Percentiles rank a stretch among this genome's conserved stretches.
These are phyloP conservation scores for Euphrasia arctica DNA, from an alignment of 305 asterid genomes.

Conservation along the genomic window DNA sequence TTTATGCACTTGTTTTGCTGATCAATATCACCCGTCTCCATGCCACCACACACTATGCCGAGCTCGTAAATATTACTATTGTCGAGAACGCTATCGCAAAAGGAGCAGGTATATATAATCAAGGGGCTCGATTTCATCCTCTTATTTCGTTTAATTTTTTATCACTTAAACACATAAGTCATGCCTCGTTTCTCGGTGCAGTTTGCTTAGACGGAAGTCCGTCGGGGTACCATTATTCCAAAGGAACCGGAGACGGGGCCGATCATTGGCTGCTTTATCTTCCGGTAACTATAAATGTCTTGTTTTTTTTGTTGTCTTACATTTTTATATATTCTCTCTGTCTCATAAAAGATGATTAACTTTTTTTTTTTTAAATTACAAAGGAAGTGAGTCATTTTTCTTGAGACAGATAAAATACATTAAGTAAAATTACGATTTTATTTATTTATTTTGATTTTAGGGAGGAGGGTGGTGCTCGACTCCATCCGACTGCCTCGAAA, in stretches of 20 bases:
- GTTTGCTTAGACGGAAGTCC: constrained; percentile 43
- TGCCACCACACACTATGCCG: no score
- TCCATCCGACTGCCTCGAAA: neutral
- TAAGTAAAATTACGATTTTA: neutral
- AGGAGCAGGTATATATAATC: constrained; percentile 30
- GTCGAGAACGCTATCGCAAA: constrained; percentile 16
- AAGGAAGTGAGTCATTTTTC: no score
- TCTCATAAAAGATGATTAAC: no score
- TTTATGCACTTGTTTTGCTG: no score
- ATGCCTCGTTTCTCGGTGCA: neutral
- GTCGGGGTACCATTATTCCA: constrained; percentile 25
- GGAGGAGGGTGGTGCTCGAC: constrained; percentile 35
- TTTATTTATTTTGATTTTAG: constrained; percentile 12
- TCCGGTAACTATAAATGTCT: constrained; percentile 10
- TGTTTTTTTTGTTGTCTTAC: neutral
- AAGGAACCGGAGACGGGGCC: constrained; percentile 30
- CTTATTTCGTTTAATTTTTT: neutral
- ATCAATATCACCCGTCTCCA: no score
- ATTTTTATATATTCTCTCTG: neutral
- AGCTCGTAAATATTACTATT: constrained; percentile 13
- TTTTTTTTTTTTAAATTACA: no score
- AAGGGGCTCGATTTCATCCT: neutral
- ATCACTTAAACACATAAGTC: neutral
- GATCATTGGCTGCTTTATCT: constrained; percentile 28
- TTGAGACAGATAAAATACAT: no score